phyloP scores from a whole-genome alignment of 257 asterid genomes.

The Solanum megistacrolobum region DNA sequence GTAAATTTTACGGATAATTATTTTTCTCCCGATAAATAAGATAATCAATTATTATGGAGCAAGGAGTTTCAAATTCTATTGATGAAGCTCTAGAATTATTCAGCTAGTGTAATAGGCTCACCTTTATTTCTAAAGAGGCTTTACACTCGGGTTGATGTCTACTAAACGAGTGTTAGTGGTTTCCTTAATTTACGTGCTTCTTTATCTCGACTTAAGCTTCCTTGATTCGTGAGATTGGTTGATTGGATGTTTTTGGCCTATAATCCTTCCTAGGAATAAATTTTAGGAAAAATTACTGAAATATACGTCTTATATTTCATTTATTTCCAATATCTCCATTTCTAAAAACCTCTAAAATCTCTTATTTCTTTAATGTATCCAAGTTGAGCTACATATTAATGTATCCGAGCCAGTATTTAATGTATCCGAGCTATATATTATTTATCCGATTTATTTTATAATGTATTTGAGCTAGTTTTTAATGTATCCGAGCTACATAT shows the following conservation, averaged over 20 bases:
- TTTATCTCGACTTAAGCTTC: neutral
- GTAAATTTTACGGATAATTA: neutral
- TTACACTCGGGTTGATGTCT: neutral
- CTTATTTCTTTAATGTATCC: neutral
- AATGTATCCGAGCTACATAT: too few relatives aligned
- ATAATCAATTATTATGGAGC: neutral
- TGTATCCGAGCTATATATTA: too few relatives aligned
- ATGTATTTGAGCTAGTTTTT: too few relatives aligned
- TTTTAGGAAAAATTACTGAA: too few relatives aligned
- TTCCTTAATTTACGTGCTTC: neutral
- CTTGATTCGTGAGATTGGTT: too few relatives aligned
- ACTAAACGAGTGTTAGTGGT: neutral
- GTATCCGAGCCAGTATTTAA: too few relatives aligned
- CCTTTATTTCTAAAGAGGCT: neutral
- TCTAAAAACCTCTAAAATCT: too few relatives aligned
- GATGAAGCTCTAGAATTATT: neutral
- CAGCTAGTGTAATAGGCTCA: neutral
- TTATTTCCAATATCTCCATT: too few relatives aligned
- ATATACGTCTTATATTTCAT: rapidly evolving
- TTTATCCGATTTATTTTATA: too few relatives aligned
- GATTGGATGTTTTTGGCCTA: neutral
- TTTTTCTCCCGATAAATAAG: neutral
- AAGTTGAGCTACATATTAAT: too few relatives aligned
- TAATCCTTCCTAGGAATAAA: neutral
- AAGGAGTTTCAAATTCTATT: neutral